phyloP scores from a whole-genome alignment of 129 eudicot species.

The Flaveria brownii region DNA sequence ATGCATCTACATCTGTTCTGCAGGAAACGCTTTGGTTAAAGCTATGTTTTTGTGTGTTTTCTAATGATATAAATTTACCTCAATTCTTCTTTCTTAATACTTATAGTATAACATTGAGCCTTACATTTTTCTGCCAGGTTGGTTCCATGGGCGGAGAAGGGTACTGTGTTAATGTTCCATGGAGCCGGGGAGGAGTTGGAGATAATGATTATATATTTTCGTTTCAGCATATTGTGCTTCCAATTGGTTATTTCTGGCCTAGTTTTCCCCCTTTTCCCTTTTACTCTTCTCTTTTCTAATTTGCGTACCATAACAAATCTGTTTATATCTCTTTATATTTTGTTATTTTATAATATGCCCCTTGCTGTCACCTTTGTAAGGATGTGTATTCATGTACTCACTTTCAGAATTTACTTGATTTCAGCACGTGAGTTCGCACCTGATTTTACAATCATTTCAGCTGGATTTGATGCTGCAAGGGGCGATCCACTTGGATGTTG shows the following conservation, averaged over 20 bases:
- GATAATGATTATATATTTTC: conserved; percentile 94
- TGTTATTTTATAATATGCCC: conserved; percentile 3
- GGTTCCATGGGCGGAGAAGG: conserved; percentile 96
- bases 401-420: conserved; percentile 24
- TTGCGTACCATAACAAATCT: not conserved
- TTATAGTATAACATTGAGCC: not conserved
- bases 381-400: conserved; percentile 24
- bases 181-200: conserved; percentile 96
- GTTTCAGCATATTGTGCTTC: conserved; percentile 81
- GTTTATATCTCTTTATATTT: conserved; percentile 10
- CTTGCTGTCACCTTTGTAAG: not conserved
- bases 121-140: conserved; percentile 51
- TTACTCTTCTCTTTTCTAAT: conserved; percentile 1
- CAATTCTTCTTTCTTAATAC: not conserved
- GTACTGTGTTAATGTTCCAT: conserved; percentile 92
- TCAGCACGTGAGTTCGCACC: conserved; percentile 84
- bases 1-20: not conserved
- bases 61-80: not conserved
- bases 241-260: conserved; percentile 65
- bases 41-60: conserved; percentile 1
- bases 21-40: not conserved
- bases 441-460: conserved; percentile 91
- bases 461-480: conserved; percentile 99
- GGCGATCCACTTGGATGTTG: conserved; percentile 99
- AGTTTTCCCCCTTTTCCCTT: not conserved